Base-by-base conservation (phyloP, 2,329 filamentous ascomycete genomes). In the Xylariaceae sp. region DNA sequence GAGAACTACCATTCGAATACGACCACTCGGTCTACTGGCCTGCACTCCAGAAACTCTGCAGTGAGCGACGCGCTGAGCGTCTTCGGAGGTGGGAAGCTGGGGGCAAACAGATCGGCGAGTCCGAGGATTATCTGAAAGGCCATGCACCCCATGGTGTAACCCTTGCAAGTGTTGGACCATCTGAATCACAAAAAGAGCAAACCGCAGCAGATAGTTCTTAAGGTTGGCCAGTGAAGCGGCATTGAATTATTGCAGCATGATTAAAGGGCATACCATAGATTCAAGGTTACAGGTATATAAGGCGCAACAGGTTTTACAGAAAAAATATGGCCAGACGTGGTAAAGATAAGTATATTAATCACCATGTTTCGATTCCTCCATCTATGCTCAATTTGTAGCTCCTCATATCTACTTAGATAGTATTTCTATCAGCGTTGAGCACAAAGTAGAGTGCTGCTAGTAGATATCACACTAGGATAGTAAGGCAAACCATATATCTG, bases 21-120 rank as follows among this genome's bases (percentile, higher is more conserved):
- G 90, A 96, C 69, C 95, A 99, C 76, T 77, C 82, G 1, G 75
- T 80, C 14, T 99, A 97, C 80, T 99, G 95, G 95, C 91, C 93
- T 0, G 89, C 91, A 1, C 80, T 99, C 59, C 86, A 87, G 67
- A 82, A 86, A 67, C 75, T 96, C 67, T 90, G 88, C 63, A 82
- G 83, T 16, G 80, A 88, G 72, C 86, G 84, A 64, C 83, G 86
- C 45, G 82, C 83, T 23, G 83, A 84, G 61, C 85, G 86, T 67
- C 78, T 77, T 61, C 80, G 85, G 65, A 81, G 92, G 52, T 99
- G 95, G 95, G 81, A 87, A 62, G 84, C 85, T 12, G 91, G 85
- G 21, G 95, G 95, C 17, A 90, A 90, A 77, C 78, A 85, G 60
- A 83, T 97, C 63, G 95, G 95, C 24, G 93, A 97, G 77, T 88